Percentiles rank a stretch among this genome's conserved stretches.
These are phyloP conservation scores for Termitomyces eurrhizus DNA, from an alignment of 768 basidiomycete genomes.

Conservation along the genomic window DNA sequence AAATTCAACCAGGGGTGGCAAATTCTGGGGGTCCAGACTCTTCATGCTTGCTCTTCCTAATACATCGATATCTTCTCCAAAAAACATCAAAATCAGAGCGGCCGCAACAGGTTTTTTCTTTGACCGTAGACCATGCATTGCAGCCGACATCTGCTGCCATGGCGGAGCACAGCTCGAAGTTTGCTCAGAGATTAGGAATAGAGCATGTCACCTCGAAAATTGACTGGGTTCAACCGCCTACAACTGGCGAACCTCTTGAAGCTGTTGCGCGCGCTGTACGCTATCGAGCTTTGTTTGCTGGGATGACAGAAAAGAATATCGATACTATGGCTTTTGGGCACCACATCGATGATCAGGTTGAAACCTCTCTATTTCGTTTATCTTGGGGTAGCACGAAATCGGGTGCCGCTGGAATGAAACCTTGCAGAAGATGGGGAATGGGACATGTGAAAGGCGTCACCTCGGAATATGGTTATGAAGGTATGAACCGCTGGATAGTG, in stretches of 20 bases:
- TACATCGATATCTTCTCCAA: conserved; percentile 41
- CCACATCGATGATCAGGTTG: conserved; percentile 81
- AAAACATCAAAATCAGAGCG: conserved; percentile 2
- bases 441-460: conserved; percentile 32
- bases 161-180: conserved; percentile 43
- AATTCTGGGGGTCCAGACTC: conserved; percentile 86
- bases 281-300: conserved; percentile 45
- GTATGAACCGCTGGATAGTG: conserved; percentile 66
- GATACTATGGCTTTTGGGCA: conserved; percentile 63
- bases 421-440: conserved; percentile 77
- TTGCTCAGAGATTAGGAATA: conserved; percentile 42
- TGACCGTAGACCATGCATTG: conserved; percentile 69
- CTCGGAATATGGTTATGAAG: conserved; percentile 43
- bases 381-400: conserved; percentile 50
- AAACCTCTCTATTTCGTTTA: conserved; percentile 72
- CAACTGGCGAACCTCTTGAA: conserved; percentile 52
- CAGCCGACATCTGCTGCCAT: conserved; percentile 55
- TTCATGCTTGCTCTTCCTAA: conserved; percentile 68
- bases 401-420: conserved; percentile 68
- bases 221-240: conserved; percentile 54
- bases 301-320: conserved; percentile 25
- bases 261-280: conserved; percentile 55
- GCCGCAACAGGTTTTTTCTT: conserved; percentile 39
- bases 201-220: conserved; percentile 44
- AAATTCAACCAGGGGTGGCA: conserved; percentile 50